Percentiles rank a stretch among this genome's conserved stretches.
Conservation (phyloP, 768 basidiomycete species). For the Amanita muscaria region DNA sequence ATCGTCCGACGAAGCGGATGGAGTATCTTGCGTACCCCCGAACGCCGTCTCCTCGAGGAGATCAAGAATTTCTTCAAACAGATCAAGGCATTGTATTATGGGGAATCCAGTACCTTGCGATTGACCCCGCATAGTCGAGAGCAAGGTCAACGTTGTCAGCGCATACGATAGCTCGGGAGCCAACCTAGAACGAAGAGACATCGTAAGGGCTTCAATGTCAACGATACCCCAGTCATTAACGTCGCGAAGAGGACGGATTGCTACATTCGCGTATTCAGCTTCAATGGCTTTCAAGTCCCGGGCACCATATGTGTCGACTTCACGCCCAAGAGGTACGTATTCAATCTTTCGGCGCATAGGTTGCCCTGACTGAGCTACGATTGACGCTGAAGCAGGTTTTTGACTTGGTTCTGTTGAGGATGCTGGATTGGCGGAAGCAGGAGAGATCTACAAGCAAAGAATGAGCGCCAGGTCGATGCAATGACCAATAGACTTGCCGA, state of each 20-base stretch:
- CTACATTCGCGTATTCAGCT: conserved; percentile 42
- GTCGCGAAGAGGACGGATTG: conserved; percentile 52
- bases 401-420: conserved; percentile 20
- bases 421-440: conserved; percentile 8
- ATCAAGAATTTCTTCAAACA: conserved; percentile 82
- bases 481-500: conserved; percentile 28
- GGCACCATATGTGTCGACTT: conserved; percentile 70
- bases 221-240: conserved; percentile 83
- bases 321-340: conserved; percentile 75
- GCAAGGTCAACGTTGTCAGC: conserved; percentile 74
- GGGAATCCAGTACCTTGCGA: conserved; percentile 64
- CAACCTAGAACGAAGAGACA: conserved; percentile 84
- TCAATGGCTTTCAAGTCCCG: conserved; percentile 66
- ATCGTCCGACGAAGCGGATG: conserved; percentile 20
- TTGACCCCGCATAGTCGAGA: conserved; percentile 69
- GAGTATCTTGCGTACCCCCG: conserved; percentile 31
- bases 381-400: conserved; percentile 20
- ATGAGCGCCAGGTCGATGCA: conserved; percentile 9
- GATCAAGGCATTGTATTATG: conserved; percentile 64
- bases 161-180: conserved; percentile 83
- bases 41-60: conserved; percentile 80
- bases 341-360: conserved; percentile 75
- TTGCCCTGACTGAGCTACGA: conserved; percentile 33
- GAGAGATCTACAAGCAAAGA: not conserved
- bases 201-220: conserved; percentile 88